These are phyloP conservation scores for Lanmaoa rubissima DNA, from an alignment of 768 basidiomycete genomes.

Conservation along the genomic window DNA sequence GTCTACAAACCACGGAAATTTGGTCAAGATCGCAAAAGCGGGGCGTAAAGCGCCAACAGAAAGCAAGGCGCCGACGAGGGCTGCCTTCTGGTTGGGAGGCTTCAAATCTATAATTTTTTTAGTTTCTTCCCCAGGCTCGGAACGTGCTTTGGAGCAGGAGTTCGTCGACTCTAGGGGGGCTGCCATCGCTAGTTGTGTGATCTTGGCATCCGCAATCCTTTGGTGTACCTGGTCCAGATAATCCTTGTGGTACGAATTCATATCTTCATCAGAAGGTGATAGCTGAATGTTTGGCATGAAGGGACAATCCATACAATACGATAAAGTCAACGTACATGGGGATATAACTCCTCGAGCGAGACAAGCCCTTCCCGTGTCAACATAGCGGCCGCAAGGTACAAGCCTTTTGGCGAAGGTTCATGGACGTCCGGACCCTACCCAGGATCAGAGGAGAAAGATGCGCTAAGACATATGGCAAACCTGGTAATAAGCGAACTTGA, in stretches of 20 bases:
- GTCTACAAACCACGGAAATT: conserved; percentile 83
- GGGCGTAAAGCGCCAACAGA: conserved; percentile 81
- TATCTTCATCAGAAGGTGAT: conserved; percentile 70
- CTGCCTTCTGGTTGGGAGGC: conserved; percentile 74
- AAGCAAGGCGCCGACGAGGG: conserved; percentile 76
- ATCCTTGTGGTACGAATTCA: conserved; percentile 64
- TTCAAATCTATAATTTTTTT: conserved; percentile 39
- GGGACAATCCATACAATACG: neutral
- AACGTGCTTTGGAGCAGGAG: conserved; percentile 39
- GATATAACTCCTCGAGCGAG: conserved; percentile 82
- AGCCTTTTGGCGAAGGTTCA: conserved; percentile 63
- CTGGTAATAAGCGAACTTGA: conserved; percentile 93
- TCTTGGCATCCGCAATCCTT: conserved; percentile 66
- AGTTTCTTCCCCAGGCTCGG: conserved; percentile 37
- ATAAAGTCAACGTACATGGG: conserved; percentile 63
- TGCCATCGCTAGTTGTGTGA: conserved; percentile 81
- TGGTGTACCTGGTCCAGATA: conserved; percentile 62
- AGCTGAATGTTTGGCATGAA: conserved; percentile 45
- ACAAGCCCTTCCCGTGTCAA: conserved; percentile 90
- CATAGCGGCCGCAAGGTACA: conserved; percentile 82
- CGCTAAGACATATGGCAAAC: conserved; percentile 41
- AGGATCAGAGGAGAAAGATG: conserved; percentile 14
- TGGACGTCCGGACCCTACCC: conserved; percentile 52
- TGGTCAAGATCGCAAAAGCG: conserved; percentile 73
- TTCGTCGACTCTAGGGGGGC: conserved; percentile 66